Evolutionary conservation across 2,329 filamentous ascomycete genomes (phyloP).

Genomic region (Rhynchosporium secalis): DNA sequence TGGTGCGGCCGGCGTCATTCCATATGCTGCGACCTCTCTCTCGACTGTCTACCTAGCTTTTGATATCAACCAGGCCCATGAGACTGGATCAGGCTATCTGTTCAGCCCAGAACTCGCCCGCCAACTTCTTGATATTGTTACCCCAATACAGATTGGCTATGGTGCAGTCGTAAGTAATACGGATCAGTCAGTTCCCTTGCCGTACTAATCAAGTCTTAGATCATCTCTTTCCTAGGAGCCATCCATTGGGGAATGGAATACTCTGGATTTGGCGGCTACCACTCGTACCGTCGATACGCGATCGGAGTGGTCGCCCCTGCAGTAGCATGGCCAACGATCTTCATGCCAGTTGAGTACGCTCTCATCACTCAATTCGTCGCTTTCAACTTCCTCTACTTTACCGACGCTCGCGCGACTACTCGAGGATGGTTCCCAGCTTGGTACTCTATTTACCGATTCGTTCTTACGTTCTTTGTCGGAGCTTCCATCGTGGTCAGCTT

Average conservation of each 20-base stretch:
- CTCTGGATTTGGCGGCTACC: slow-evolving; percentile 64
- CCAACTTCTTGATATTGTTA: slow-evolving; percentile 70
- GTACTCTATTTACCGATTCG: slow-evolving; percentile 89
- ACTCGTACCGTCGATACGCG: slow-evolving; percentile 79
- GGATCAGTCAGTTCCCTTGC: background rate
- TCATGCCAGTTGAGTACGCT: slow-evolving; percentile 82
- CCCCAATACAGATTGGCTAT: slow-evolving; percentile 88
- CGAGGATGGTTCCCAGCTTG: slow-evolving; percentile 79
- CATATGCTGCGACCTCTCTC: slow-evolving; percentile 82
- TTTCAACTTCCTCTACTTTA: slow-evolving; percentile 84
- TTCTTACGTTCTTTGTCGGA: slow-evolving; percentile 87
- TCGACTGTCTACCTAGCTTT: slow-evolving; percentile 81
- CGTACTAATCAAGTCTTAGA: slow-evolving; percentile 47
- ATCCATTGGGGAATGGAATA: slow-evolving; percentile 93
- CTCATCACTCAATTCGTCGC: slow-evolving; percentile 82
- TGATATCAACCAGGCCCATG: slow-evolving; percentile 70
- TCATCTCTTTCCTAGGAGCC: slow-evolving; percentile 90
- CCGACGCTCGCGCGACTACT: slow-evolving; percentile 70
- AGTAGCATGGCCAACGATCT: slow-evolving; percentile 84
- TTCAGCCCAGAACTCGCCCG: slow-evolving; percentile 70
- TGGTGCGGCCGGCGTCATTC: slow-evolving; percentile 76
- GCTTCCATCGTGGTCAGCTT: slow-evolving; percentile 77
- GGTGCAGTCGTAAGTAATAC: slow-evolving; percentile 69
- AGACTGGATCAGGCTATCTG: slow-evolving; percentile 61
- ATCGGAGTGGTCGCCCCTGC: slow-evolving; percentile 77